Evolutionary conservation across 192 early-diverging fungal genomes (phyloP).

Genomic region (Backusella mclennaniae): DNA sequence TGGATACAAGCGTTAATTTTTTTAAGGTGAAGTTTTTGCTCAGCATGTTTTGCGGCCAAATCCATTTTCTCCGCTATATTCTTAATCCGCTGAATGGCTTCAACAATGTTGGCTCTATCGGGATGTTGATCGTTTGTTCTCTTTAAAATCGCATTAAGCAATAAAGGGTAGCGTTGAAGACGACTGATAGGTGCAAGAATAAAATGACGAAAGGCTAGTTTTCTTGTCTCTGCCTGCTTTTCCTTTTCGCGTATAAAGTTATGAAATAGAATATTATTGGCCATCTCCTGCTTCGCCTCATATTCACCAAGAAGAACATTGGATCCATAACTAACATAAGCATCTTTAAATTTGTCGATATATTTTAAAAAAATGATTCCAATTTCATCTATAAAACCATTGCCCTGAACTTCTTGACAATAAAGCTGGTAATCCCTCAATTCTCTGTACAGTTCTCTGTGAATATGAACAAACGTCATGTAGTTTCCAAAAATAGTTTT

Average conservation of each 20-base stretch:
- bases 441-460: conserved; percentile 54
- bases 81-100: conserved; percentile 7
- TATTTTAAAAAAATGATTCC: conserved; percentile 79
- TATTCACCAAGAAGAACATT: conserved; percentile 75
- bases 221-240: conserved; percentile 36
- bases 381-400: conserved; percentile 67
- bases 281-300: conserved; percentile 65
- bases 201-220: conserved; percentile 33
- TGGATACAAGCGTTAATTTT: conserved; percentile 25
- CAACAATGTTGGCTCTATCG: conserved; percentile 62
- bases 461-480: conserved; percentile 52
- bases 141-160: conserved; percentile 80
- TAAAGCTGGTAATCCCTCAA: conserved; percentile 55
- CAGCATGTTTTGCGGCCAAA: not conserved
- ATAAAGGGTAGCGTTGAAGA: conserved; percentile 80
- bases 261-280: conserved; percentile 59
- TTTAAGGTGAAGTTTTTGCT: conserved; percentile 1
- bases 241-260: conserved; percentile 75
- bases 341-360: conserved; percentile 58
- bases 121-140: conserved; percentile 76
- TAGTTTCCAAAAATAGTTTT: conserved; percentile 73
- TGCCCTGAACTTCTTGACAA: conserved; percentile 10
- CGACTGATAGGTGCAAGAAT: conserved; percentile 80
- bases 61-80: conserved; percentile 22
- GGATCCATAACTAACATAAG: conserved; percentile 82